Evolutionary conservation across 495 filamentous ascomycete genomes (phyloP).

Genomic region (Aspergillus sclerotioniger): DNA sequence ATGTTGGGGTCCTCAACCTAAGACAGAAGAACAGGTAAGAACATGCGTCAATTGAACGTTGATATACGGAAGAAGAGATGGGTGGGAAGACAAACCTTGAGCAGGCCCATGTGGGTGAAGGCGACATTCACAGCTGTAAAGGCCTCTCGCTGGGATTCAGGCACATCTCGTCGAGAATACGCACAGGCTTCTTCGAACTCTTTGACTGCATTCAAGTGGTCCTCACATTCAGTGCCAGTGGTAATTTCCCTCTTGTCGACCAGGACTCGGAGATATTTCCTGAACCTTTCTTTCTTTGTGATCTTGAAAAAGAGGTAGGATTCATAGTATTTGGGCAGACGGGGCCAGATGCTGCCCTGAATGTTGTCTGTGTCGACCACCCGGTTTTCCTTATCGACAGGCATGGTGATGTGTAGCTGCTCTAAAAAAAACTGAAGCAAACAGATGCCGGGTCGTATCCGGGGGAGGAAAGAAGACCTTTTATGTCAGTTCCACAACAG

Average conservation of each 20-base stretch:
- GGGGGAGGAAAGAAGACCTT: background rate
- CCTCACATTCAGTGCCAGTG: constrained; percentile 5
- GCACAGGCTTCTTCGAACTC: background rate
- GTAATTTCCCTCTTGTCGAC: constrained; percentile 19
- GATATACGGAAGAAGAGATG: background rate
- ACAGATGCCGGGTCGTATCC: background rate
- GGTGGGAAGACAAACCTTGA: constrained; percentile 19
- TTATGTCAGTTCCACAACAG: constrained; percentile 2
- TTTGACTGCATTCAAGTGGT: background rate
- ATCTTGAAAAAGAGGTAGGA: constrained; percentile 34
- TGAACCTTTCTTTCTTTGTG: constrained; percentile 23
- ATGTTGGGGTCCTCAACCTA: constrained; percentile 2
- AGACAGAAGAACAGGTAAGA: background rate
- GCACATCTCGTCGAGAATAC: background rate
- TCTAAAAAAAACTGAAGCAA: background rate
- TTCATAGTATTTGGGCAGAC: constrained; percentile 35
- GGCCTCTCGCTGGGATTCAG: background rate
- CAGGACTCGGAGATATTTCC: constrained; percentile 21
- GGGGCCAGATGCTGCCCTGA: constrained; percentile 22
- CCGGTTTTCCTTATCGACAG: background rate
- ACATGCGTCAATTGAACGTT: background rate
- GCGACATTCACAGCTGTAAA: constrained; percentile 26
- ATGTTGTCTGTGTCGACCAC: constrained; percentile 13
- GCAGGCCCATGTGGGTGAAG: constrained; percentile 31
- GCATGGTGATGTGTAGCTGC: background rate